Percentiles rank a stretch among this genome's conserved stretches.
These are phyloP conservation scores for Usnea hakonensis DNA, from an alignment of 495 filamentous ascomycete genomes.

Conservation along the genomic window DNA sequence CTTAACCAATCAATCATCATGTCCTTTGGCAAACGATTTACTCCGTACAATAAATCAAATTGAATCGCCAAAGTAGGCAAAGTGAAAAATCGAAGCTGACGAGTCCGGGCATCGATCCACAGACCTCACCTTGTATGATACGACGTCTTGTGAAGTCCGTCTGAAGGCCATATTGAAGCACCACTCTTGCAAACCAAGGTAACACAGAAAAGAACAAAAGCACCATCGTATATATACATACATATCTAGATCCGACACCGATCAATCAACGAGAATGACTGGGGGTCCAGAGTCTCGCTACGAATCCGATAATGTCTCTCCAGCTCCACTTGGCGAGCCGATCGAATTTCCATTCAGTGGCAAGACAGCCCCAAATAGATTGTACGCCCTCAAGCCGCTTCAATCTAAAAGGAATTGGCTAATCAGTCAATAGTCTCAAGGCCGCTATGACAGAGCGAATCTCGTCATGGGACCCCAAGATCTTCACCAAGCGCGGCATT, in stretches of 20 bases:
- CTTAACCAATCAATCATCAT: too few relatives aligned
- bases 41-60: background rate
- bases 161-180: too few relatives aligned
- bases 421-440: slow-evolving; percentile 42
- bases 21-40: too few relatives aligned
- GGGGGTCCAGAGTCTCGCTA: slow-evolving; percentile 20
- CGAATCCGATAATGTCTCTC: slow-evolving; percentile 33
- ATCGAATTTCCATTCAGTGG: slow-evolving; percentile 52
- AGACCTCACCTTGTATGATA: too few relatives aligned
- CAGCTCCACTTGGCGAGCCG: slow-evolving; percentile 45
- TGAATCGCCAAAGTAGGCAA: background rate
- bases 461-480: slow-evolving; percentile 46
- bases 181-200: too few relatives aligned
- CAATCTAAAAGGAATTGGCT: background rate
- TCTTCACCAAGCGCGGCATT: slow-evolving; percentile 46
- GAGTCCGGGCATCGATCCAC: too few relatives aligned
- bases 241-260: background rate
- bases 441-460: slow-evolving; percentile 55
- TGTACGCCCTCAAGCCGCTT: slow-evolving; percentile 5
- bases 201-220: too few relatives aligned
- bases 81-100: too few relatives aligned
- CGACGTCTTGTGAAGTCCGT: too few relatives aligned
- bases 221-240: background rate
- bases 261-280: slow-evolving; percentile 11
- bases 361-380: slow-evolving; percentile 47